Base-by-base conservation (phyloP, 495 filamentous ascomycete species). In the Aspergillus incahuasiensis region DNA sequence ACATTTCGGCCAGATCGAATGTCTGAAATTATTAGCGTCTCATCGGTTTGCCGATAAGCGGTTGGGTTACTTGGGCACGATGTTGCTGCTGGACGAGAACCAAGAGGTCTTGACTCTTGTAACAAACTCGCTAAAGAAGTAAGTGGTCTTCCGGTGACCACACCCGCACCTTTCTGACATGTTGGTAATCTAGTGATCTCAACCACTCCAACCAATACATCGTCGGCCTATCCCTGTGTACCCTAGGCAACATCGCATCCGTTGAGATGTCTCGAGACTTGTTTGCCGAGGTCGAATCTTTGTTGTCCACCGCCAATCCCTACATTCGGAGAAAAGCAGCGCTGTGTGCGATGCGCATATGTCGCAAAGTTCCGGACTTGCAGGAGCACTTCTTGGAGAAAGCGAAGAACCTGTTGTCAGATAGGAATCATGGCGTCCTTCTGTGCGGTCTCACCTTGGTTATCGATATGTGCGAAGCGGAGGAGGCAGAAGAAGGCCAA, bases 1-100 rank as follows among this genome's bases (percentile, higher is more conserved):
- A 56, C 94, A 98, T 75, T 98, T 98, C 68, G 94, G 94, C 49
- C 94, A 98, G 77, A 97, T 98, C 73, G 94, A 98, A 86, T 98
- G 94, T 72, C 81, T 98, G 67, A 98, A 97, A 73, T 81, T 98
- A 42, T 83, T 98, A 16, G 94, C 94, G 52, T 97, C 95, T 11
- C 92, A 95, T 56, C 89, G 92, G 38, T 98, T 98, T 69, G 94
- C 95, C 60, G 94, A 98, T 79, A 98, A 98, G 76, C 86, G 94
- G 40, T 73, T 98, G 65, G 94, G 94, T 21, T 97, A 98, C 69
- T 76, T 98, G 56, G 94, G 95, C 20, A 97, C 94, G 0, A 98
- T 97, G 85, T 74, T 98, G 61, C 73, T 98, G 64, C 74, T 98
- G 59, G 94, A 98, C 70, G 94, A 98, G 78, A 98, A 98, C 63